These are phyloP conservation scores for Crithidia bombi DNA, from an alignment of 208 protist genomes.

Conservation along the genomic window DNA sequence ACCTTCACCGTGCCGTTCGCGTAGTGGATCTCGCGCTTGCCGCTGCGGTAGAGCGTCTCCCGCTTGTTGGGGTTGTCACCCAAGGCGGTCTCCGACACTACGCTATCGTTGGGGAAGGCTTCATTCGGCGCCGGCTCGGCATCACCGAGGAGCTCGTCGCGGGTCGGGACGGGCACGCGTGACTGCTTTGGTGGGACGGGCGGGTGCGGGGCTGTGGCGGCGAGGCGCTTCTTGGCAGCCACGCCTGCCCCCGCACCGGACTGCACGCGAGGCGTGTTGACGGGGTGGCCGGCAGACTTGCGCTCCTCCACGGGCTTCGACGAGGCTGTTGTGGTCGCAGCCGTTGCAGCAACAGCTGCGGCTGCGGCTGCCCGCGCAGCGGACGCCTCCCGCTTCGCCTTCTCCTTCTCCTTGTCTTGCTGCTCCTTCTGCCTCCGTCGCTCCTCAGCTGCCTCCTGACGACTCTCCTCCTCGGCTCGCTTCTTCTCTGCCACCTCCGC, in stretches of 20 bases:
- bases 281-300: constrained; percentile 52
- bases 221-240: constrained; percentile 2
- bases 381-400: constrained; percentile 21
- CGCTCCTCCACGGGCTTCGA: constrained; percentile 38
- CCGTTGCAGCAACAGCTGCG: neutral
- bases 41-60: constrained; percentile 87
- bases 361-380: too few relatives aligned
- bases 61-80: constrained; percentile 89
- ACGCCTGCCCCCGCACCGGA: neutral
- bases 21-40: constrained; percentile 92
- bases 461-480: constrained; percentile 22
- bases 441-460: constrained; percentile 8
- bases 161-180: constrained; percentile 51
- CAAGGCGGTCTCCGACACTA: constrained; percentile 72
- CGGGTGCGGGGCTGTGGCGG: constrained; percentile 17
- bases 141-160: constrained; percentile 70
- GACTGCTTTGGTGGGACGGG: constrained; percentile 34
- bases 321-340: constrained; percentile 10
- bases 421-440: constrained; percentile 22
- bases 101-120: constrained; percentile 63
- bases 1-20: constrained; percentile 93
- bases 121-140: constrained; percentile 60
- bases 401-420: constrained; percentile 29
- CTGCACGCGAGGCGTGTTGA: constrained; percentile 58
- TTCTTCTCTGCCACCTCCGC: constrained; percentile 20